Percentiles rank a stretch among this genome's conserved stretches.
Evolutionary conservation across 192 early-diverging fungal genomes (phyloP).

Genomic region (Coemansia sp.): DNA sequence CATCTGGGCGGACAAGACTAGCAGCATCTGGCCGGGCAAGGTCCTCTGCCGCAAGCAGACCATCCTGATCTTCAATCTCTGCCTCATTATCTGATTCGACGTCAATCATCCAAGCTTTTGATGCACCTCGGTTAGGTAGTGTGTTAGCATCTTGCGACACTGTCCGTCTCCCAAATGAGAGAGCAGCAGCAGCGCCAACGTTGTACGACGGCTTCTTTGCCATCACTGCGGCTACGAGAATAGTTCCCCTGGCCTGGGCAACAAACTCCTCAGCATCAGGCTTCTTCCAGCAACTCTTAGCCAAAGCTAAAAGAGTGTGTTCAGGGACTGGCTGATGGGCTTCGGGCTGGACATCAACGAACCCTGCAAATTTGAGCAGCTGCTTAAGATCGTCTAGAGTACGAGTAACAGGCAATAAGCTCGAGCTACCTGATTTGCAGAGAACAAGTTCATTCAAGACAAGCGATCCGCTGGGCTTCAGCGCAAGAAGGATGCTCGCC

Average conservation of each 20-base stretch:
- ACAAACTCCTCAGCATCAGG: constrained; percentile 46
- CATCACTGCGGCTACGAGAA: constrained; percentile 24
- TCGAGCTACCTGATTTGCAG: constrained; percentile 36
- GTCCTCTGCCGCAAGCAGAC: constrained; percentile 81
- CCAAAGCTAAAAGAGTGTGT: constrained; percentile 46
- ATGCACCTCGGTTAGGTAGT: constrained; percentile 29
- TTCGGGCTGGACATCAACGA: constrained; percentile 64
- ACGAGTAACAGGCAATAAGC: constrained; percentile 56
- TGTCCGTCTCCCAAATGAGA: constrained; percentile 80
- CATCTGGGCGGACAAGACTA: constrained; percentile 64
- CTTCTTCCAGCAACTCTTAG: constrained; percentile 60
- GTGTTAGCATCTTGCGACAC: constrained; percentile 25
- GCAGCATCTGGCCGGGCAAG: constrained; percentile 67
- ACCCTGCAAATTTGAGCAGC: constrained; percentile 80
- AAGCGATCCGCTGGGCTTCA: constrained; percentile 69
- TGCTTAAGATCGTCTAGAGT: constrained; percentile 62
- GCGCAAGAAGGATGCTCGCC: constrained; percentile 58
- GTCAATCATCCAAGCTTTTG: constrained; percentile 72
- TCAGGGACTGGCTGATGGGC: constrained; percentile 43
- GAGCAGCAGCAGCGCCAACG: constrained; percentile 77
- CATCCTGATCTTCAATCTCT: constrained; percentile 86
- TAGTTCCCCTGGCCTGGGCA: constrained; percentile 49
- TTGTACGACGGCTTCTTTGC: constrained; percentile 84
- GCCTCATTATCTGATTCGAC: constrained; percentile 75
- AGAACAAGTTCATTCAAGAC: constrained; percentile 69